Evolutionary conservation across 2,329 filamentous ascomycete species (phyloP), one percentile per base, ranked within the genome.

Genomic region (Pyrenochaeta sp.): DNA sequence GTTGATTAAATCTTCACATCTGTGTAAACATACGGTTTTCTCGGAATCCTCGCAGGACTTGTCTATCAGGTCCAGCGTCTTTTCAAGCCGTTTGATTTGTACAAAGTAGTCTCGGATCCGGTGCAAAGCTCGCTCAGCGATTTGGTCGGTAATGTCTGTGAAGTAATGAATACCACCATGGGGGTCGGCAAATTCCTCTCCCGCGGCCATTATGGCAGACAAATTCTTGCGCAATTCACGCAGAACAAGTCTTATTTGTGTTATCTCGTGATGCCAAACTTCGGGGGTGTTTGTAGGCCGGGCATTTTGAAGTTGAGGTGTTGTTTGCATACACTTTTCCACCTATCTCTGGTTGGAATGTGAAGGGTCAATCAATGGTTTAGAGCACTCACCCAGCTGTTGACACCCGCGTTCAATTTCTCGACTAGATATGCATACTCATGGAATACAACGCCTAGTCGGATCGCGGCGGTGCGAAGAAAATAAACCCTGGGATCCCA

Each of bases 401-500:
- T 11, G 3, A 48, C 17, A 3, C 44, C 29, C 9, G 23, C 37
- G 23, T 54, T 38, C 5, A 54, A n/a, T 2, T 34, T 48, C 8
- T 21, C 13, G n/a, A 51, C 31, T 3, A 51, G 20, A n/a, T 40
- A 41, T 7, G 14, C 2, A 35, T 38, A 48, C 30, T 51, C 47
- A 22, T 34, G 15, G 1, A 48, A 15, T 2, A 54, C 23, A 6
- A 40, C 6, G 9, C 26, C 21, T 7, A 14, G 26, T 8, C 48
- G 31, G 21, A 44, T 19, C 2, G 36, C 36, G 15, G 41, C 29
- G 2, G 43, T 35, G 2, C 28, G 29, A 10, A 55, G 31, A 28
- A 35, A 55, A 21, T 53, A 55, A 6, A 10, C 18, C 15, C 52
- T 37, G 9, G 49, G 28, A 31, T 53, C 52, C 49, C 49, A 48